phyloP scores from a whole-genome alignment of 2,329 filamentous ascomycete genomes.

The Diplodia sapinea region DNA sequence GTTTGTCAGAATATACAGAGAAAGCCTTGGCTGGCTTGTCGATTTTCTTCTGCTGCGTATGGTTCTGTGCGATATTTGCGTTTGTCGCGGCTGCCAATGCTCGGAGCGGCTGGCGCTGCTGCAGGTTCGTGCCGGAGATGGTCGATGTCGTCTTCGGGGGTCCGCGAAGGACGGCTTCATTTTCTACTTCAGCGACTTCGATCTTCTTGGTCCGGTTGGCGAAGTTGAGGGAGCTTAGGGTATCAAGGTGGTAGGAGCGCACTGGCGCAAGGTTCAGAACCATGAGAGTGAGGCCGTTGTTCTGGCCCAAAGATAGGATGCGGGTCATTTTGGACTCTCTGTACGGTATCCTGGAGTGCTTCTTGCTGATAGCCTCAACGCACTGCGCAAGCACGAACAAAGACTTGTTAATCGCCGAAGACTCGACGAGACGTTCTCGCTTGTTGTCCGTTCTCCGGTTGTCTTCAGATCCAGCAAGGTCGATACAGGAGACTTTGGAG shows the following conservation, averaged over 20 bases:
- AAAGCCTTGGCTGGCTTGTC: conserved; percentile 83
- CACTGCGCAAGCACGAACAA: conserved; percentile 94
- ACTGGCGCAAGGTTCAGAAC: conserved; percentile 91
- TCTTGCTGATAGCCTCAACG: conserved; percentile 88
- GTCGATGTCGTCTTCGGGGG: conserved; percentile 46
- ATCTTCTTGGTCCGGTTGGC: conserved; percentile 96
- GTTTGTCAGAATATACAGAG: conserved; percentile 81
- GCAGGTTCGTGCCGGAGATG: conserved; percentile 46
- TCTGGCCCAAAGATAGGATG: conserved; percentile 89
- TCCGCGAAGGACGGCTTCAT: conserved; percentile 73
- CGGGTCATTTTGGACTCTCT: conserved; percentile 97
- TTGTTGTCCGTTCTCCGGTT: conserved; percentile 93
- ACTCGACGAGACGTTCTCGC: conserved; percentile 91
- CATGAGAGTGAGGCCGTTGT: conserved; percentile 95
- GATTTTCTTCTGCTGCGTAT: conserved; percentile 55
- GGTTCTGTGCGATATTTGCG: conserved; percentile 63
- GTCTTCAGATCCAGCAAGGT: conserved; percentile 93
- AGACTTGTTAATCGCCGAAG: conserved; percentile 96
- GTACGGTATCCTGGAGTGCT: conserved; percentile 80
- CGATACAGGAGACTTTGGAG: conserved; percentile 90
- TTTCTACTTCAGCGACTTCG: conserved; percentile 93
- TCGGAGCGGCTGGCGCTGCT: conserved; percentile 76
- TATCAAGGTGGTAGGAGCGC: conserved; percentile 92
- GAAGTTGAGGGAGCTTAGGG: conserved; percentile 90
- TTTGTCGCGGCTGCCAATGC: conserved; percentile 79